These are phyloP conservation scores for Bondarzewia mesenterica DNA, from an alignment of 1,284 basidiomycete genomes.

Conservation along the genomic window DNA sequence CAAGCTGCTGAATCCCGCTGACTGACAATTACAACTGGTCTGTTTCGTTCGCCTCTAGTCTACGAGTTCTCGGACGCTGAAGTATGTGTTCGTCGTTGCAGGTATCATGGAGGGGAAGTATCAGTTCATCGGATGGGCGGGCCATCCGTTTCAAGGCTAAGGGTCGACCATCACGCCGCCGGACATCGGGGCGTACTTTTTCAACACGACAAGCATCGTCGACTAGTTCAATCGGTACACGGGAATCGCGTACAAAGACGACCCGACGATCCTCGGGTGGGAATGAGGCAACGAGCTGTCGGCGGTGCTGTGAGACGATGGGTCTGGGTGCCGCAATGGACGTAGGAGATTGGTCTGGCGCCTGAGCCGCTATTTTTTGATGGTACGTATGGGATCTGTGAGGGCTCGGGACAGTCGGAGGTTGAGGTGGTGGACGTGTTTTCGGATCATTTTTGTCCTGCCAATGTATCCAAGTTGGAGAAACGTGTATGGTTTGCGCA, in stretches of 20 bases:
- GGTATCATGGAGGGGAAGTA: slow-evolving; percentile 21
- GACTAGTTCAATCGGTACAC: slow-evolving; percentile 20
- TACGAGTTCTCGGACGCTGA: not conserved
- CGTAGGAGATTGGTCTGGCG: slow-evolving; percentile 23
- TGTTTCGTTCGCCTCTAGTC: slow-evolving; percentile 8
- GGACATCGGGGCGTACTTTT: slow-evolving; percentile 19
- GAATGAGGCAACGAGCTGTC: slow-evolving; percentile 30
- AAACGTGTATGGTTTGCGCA: slow-evolving; percentile 12
- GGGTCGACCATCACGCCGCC: slow-evolving; percentile 17
- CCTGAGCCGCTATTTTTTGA: slow-evolving; percentile 21
- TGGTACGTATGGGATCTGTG: slow-evolving; percentile 10
- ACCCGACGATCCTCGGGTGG: slow-evolving; percentile 24
- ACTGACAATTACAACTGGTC: slow-evolving; percentile 20
- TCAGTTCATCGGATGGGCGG: slow-evolving; percentile 18
- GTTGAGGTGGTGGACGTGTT: slow-evolving; percentile 14
- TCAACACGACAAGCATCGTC: slow-evolving; percentile 17
- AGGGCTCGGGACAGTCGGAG: slow-evolving; percentile 5
- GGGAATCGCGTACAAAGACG: slow-evolving; percentile 20
- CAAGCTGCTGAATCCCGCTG: slow-evolving; percentile 25
- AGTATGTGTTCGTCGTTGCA: slow-evolving; percentile 9
- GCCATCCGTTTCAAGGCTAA: slow-evolving; percentile 12
- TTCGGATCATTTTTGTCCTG: slow-evolving; percentile 12
- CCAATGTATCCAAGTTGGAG: slow-evolving; percentile 13
- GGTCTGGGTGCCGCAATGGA: slow-evolving; percentile 24
- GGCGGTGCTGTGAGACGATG: slow-evolving; percentile 14